Base-by-base conservation (phyloP, 2,329 filamentous ascomycete genomes). In the Trematosphaeria pertusa region DNA sequence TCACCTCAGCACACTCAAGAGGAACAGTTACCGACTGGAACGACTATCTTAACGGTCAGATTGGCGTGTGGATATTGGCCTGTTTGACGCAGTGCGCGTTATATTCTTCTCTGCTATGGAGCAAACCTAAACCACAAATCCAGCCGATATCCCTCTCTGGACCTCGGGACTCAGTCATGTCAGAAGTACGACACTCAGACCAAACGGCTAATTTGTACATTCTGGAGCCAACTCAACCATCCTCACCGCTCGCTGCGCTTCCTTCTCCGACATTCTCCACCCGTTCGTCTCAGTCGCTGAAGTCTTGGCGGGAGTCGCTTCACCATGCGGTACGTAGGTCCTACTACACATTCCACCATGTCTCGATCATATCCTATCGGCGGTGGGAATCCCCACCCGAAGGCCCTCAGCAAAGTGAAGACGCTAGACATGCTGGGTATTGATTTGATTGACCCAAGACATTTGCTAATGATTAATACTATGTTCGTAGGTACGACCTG, bases 291-390 rank as follows among this genome's bases (percentile, higher is more conserved):
- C 60, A 67, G 12, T 72, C 70, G 7, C 55, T 71, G 30, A 63
- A 50, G 26, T 72, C 69, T 2, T 72, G 68, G 57, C 58, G 63
- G 41, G 67, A 70, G 11, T 72, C 71, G 10, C 46, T 73, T n/a
- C 67, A 71, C 17, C 62, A 72, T 28, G 68, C 61, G 18, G 69
- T 73, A 15, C n/a, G n/a, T n/a, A n/a, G n/a, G n/a, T n/a, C n/a
- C n/a, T n/a, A n/a, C n/a, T n/a, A n/a, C n/a, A n/a, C n/a, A n/a
- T n/a, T n/a, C n/a, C n/a, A n/a, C n/a, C n/a, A n/a, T n/a, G n/a
- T n/a, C n/a, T n/a, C n/a, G n/a, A n/a, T n/a, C n/a, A n/a, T n/a
- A n/a, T n/a, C n/a, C n/a, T n/a, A n/a, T n/a, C n/a, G n/a, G n/a
- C n/a, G n/a, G n/a, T n/a, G n/a, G n/a, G n/a, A n/a, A n/a, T n/a